Base-by-base conservation (phyloP, 768 basidiomycete species). In the Russula dissimulans region DNA sequence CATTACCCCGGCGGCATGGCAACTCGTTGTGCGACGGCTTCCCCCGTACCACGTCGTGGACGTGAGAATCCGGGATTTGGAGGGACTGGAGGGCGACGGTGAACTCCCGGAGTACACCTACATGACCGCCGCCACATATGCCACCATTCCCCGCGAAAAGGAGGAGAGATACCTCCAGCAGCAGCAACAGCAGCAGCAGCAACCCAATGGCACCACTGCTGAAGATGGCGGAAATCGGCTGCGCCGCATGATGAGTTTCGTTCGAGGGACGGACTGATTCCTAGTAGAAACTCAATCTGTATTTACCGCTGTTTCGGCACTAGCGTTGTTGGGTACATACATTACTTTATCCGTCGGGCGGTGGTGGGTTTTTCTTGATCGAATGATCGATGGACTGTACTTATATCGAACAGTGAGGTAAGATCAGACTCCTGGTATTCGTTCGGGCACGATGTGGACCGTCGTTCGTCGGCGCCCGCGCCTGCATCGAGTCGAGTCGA, bases 1-100 rank as follows among this genome's bases (percentile, higher is more conserved):
- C 44, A 62, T 62, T 51, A 62, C 61, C 5, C 61, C 61, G 14
- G 61, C 61, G 41, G 61, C 61, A 52, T 62, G 61, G 61, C 56
- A 62, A 62, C 61, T 62, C 11, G 61, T 62, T 8, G 61, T 62
- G 17, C 61, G 61, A 26, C 50, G 61, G n/a, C 51, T 62, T 0
- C 61, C 61, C 12, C 61, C 55, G 12, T 62, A 62, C 29, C 61
- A 62, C 51, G 61, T 62, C 14, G 61, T 62, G 17, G 61, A 62
- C 41, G 56, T 62, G 44, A 41, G 56, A 47, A 62, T 62, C 26
- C 56, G 61, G 26, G 61, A 61, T 29, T 17, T 38, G 38, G 60
- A 57, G 6, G 51, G 31, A 38, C 44, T 41, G 17, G 61, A 57
- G 1, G 29, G n/a, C 22, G 60, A 61, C 15, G 1, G 39, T n/a